Evolutionary conservation across 2,329 filamentous ascomycete species (phyloP).

Genomic region (Neonectria ditissima): DNA sequence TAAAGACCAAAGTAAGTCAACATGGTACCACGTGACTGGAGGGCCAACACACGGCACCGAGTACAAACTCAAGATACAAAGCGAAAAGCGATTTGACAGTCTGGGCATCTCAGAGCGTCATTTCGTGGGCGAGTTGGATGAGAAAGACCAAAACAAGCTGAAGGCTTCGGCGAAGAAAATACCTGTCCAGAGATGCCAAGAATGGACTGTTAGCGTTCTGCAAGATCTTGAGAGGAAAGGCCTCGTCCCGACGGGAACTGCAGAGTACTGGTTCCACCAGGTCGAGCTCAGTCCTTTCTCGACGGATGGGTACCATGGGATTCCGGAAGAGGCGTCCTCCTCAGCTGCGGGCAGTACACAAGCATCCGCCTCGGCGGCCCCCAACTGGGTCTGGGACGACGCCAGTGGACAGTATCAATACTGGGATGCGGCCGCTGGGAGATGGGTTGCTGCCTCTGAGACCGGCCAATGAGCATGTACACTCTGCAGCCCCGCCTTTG

Average conservation of each 20-base stretch:
- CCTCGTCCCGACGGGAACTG: neutral
- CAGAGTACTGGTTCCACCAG: neutral
- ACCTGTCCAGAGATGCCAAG: neutral
- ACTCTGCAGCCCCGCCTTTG: too few species aligned
- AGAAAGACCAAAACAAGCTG: neutral
- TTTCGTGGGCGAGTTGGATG: neutral
- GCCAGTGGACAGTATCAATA: neutral
- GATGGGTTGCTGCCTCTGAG: neutral
- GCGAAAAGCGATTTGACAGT: neutral
- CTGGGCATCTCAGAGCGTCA: neutral
- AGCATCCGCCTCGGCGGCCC: too few species aligned
- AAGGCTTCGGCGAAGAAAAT: neutral
- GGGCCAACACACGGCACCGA: neutral
- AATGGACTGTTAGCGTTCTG: neutral
- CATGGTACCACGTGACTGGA: neutral
- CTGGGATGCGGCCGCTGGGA: neutral
- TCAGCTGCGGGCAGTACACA: too few species aligned
- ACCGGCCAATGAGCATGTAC: too few species aligned
- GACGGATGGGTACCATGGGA: neutral
- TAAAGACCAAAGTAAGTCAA: neutral
- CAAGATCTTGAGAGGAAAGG: neutral
- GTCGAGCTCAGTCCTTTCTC: neutral
- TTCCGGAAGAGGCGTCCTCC: too few species aligned
- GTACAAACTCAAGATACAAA: neutral
- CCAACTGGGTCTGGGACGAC: neutral